Conservation (phyloP, 257 asterid genomes). For the Capsicum pubescens region DNA sequence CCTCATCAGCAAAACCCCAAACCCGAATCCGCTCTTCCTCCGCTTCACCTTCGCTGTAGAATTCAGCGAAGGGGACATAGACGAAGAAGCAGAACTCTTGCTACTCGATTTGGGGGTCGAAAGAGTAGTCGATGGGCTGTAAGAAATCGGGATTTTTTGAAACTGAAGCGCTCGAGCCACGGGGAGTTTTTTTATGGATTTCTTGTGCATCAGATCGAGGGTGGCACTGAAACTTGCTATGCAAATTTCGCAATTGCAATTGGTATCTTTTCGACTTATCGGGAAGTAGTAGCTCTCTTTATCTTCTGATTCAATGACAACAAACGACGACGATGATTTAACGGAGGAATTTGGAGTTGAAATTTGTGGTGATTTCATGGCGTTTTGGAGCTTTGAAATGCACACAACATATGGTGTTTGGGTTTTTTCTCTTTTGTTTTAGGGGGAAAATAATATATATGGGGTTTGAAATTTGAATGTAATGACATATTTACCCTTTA, state of each 20-base stretch:
- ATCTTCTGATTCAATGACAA: conserved; percentile 51
- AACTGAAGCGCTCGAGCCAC: conserved; percentile 42
- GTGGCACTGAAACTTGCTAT: conserved; percentile 84
- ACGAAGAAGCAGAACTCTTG: conserved; percentile 7
- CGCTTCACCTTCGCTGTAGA: conserved; percentile 42
- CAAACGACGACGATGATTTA: conserved; percentile 55
- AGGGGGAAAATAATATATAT: not conserved
- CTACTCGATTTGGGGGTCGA: conserved; percentile 51
- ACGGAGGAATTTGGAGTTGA: conserved; percentile 68
- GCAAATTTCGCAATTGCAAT: conserved; percentile 80
- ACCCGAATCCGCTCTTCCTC: conserved; percentile 45
- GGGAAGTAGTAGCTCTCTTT: conserved; percentile 70
- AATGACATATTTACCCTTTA: not conserved
- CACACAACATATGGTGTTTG: not conserved
- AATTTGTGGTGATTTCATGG: conserved; percentile 47
- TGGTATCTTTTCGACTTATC: conserved; percentile 82
- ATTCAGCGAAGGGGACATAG: conserved; percentile 40
- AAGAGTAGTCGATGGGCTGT: conserved; percentile 43
- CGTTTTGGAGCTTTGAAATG: conserved; percentile 35
- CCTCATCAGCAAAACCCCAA: conserved; percentile 41
- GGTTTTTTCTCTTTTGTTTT: not conserved
- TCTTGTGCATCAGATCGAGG: conserved; percentile 66
- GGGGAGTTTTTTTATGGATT: conserved; percentile 56
- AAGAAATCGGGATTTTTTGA: conserved; percentile 61
- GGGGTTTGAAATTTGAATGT: conserved; percentile 30